Conservation (phyloP, 2,329 filamentous ascomycete species). For the Aspergillus texensis region DNA sequence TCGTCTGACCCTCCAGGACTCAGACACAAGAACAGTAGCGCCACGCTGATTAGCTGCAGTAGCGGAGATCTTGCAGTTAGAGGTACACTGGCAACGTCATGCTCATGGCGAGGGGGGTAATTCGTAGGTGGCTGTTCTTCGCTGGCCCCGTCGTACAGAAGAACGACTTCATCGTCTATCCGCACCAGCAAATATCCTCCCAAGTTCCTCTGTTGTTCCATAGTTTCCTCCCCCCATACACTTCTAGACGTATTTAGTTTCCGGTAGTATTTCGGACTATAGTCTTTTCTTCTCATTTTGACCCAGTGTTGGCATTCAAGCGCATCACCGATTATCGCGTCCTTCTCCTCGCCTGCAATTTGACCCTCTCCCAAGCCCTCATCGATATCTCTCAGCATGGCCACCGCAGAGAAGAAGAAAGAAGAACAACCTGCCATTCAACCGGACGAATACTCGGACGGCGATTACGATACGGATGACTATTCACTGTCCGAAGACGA, state of each 20-base stretch:
- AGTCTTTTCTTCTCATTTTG: neutral
- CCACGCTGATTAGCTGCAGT: constrained; percentile 5
- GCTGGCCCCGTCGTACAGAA: neutral
- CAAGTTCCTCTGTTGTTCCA: neutral
- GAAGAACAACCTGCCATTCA: constrained; percentile 28
- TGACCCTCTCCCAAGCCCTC: neutral
- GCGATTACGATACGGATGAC: constrained; percentile 33
- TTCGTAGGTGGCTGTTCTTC: constrained; percentile 7
- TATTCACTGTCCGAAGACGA: constrained; percentile 31
- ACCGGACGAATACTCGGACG: constrained; percentile 28
- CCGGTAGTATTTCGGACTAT: neutral
- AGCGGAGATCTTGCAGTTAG: constrained; percentile 2
- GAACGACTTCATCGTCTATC: neutral
- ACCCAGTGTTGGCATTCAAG: neutral
- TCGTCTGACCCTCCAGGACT: constrained; percentile 1
- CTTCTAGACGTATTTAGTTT: neutral
- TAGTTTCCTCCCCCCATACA: no score
- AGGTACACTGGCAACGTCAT: constrained; percentile 8
- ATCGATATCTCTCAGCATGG: constrained; percentile 23
- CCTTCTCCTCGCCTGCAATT: neutral
- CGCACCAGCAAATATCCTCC: neutral
- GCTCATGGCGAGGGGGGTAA: neutral
- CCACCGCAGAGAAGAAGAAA: constrained; percentile 33
- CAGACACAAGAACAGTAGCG: neutral
- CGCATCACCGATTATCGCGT: neutral